Evolutionary conservation across 1,284 basidiomycete genomes (phyloP).

Genomic region (Puccinia coronata): DNA sequence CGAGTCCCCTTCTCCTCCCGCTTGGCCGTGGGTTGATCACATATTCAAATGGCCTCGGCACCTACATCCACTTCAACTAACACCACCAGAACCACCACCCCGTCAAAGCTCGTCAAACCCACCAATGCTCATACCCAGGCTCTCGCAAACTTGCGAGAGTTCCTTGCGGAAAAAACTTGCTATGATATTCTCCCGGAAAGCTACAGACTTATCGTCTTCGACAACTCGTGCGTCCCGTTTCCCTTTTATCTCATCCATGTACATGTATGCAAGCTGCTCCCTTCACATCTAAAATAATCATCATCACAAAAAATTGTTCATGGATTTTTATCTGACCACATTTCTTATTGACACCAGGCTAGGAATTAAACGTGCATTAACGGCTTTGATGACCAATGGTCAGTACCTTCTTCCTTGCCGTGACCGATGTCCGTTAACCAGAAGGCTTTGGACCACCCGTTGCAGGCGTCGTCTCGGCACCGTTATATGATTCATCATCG

Average conservation of each 20-base stretch:
- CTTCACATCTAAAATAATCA: background rate
- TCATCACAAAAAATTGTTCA: background rate
- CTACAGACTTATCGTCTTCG: constrained; percentile 93
- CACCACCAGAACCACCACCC: background rate
- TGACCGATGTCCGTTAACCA: constrained; percentile 2
- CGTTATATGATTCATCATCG: constrained; percentile 92
- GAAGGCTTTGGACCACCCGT: background rate
- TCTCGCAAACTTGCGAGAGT: constrained; percentile 73
- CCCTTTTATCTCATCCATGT: background rate
- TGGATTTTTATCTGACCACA: background rate
- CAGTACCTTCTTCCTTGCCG: constrained; percentile 52
- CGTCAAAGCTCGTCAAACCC: constrained; percentile 42
- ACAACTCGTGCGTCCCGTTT: constrained; percentile 63
- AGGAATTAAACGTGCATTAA: constrained; percentile 87
- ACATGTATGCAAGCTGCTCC: background rate
- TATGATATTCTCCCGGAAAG: constrained; percentile 96
- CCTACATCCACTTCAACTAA: constrained; percentile 5
- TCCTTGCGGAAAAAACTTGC: constrained; percentile 79
- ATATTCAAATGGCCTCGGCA: constrained; percentile 16
- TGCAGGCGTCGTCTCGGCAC: constrained; percentile 92
- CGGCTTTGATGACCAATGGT: constrained; percentile 87
- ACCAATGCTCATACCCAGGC: constrained; percentile 60
- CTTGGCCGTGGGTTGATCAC: background rate
- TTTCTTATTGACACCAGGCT: constrained; percentile 63
- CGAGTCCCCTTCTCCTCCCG: no score